These are phyloP conservation scores for Chamaecyparis obtusa DNA, from an alignment of 75 land plant species.

Conservation along the genomic window DNA sequence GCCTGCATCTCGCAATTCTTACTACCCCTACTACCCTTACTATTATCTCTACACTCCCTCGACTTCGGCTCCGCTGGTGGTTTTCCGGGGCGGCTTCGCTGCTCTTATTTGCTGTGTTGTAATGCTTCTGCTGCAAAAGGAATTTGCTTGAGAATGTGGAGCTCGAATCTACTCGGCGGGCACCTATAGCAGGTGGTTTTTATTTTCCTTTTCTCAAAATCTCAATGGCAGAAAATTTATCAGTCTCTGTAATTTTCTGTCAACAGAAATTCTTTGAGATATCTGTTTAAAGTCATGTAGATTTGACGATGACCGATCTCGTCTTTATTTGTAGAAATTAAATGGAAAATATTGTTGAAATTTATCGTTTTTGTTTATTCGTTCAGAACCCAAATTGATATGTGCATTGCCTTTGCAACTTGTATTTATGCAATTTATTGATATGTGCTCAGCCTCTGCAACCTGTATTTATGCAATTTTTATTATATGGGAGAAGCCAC, in stretches of 20 bases:
- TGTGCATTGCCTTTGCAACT: too few relatives aligned
- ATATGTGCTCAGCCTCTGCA: too few relatives aligned
- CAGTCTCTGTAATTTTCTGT: not conserved
- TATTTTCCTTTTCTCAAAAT: not conserved
- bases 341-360: too few relatives aligned
- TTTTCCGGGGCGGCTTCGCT: not conserved
- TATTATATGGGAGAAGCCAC: too few relatives aligned
- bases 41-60: constrained; percentile 6
- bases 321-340: too few relatives aligned
- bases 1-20: not conserved
- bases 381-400: too few relatives aligned
- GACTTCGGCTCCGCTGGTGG: not conserved
- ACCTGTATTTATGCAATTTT: too few relatives aligned
- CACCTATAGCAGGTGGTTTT: not conserved
- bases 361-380: too few relatives aligned
- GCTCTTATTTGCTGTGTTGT: not conserved
- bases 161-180: not conserved
- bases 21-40: constrained; percentile 4
- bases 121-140: not conserved
- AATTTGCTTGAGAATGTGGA: not conserved
- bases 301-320: too few relatives aligned
- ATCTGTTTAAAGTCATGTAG: too few relatives aligned
- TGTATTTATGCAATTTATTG: too few relatives aligned
- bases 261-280: not conserved
- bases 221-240: not conserved